These are phyloP conservation scores for Eustoma russellianum DNA, from an alignment of 257 asterid species.

Conservation along the genomic window DNA sequence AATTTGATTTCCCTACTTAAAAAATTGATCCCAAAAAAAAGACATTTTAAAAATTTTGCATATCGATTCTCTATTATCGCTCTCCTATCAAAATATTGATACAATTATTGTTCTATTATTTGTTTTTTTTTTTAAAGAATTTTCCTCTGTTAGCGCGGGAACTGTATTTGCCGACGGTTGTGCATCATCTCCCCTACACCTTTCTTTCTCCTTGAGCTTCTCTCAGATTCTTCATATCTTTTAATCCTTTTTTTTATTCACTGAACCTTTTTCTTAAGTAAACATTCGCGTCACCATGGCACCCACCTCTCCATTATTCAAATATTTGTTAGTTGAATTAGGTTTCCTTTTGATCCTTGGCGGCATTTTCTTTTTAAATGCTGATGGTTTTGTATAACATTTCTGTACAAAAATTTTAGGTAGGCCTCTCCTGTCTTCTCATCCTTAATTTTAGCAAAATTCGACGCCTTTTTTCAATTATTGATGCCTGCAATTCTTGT, in stretches of 20 bases:
- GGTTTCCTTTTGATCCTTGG: constrained; percentile 35
- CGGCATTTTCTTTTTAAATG: constrained; percentile 32
- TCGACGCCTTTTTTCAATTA: constrained; percentile 15
- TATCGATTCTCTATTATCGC: constrained; percentile 10
- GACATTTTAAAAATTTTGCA: too few species aligned
- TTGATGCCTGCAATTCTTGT: constrained; percentile 12
- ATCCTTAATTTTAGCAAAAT: constrained; percentile 14
- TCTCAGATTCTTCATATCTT: constrained; percentile 11
- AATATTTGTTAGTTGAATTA: constrained; percentile 35
- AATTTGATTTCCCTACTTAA: too few species aligned
- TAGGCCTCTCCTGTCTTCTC: constrained; percentile 39
- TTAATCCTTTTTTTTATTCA: not conserved
- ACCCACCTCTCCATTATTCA: constrained; percentile 30
- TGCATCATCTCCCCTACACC: not conserved
- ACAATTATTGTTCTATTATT: too few species aligned
- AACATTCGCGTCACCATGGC: constrained; percentile 24
- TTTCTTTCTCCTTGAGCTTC: not conserved
- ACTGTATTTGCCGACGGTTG: constrained; percentile 9
- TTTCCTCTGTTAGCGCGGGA: constrained; percentile 6
- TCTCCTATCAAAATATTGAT: constrained; percentile 36
- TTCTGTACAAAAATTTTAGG: constrained; percentile 38
- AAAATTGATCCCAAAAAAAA: too few species aligned
- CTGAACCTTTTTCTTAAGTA: constrained; percentile 10
- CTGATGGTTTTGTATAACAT: constrained; percentile 34
- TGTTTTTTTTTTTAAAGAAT: not conserved